Evolutionary conservation across 2,329 filamentous ascomycete genomes (phyloP).

Genomic region (Ascochyta pisi): DNA sequence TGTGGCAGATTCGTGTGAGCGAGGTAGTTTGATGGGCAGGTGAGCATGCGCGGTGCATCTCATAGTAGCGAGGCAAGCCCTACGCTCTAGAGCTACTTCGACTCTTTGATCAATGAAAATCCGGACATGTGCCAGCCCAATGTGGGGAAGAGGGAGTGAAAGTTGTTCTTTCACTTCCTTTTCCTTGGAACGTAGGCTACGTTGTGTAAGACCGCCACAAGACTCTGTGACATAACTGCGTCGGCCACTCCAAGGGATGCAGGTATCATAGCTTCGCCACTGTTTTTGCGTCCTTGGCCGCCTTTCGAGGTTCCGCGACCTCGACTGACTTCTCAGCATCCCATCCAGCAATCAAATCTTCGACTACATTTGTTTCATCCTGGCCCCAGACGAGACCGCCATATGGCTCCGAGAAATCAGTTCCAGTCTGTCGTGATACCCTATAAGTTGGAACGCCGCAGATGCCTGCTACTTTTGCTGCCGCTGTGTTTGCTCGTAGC

Average conservation of each 20-base stretch:
- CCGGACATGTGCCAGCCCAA: too few species aligned
- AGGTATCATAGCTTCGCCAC: not conserved
- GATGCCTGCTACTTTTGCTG: slow-evolving; percentile 40
- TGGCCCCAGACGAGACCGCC: slow-evolving; percentile 45
- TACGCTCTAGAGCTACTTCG: too few species aligned
- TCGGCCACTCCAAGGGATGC: too few species aligned
- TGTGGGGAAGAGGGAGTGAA: too few species aligned
- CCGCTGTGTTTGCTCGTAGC: slow-evolving; percentile 38
- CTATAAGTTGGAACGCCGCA: slow-evolving; percentile 46
- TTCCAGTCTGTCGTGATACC: slow-evolving; percentile 23
- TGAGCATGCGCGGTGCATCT: not conserved
- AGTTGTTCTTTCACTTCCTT: too few species aligned
- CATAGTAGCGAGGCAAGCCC: not conserved
- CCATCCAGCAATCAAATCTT: slow-evolving; percentile 47
- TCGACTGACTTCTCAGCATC: slow-evolving; percentile 2
- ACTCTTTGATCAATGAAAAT: too few species aligned
- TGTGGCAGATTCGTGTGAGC: not conserved
- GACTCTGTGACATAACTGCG: too few species aligned
- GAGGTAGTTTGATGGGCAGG: not conserved
- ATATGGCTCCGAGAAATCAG: slow-evolving; percentile 22
- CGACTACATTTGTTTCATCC: slow-evolving; percentile 43
- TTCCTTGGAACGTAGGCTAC: too few species aligned
- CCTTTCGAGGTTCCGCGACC: slow-evolving; percentile 6
- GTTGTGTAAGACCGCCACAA: too few species aligned
- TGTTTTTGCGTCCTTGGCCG: too few species aligned